phyloP scores from a whole-genome alignment of 2,329 filamentous ascomycete species.

The Ascochyta lentis region DNA sequence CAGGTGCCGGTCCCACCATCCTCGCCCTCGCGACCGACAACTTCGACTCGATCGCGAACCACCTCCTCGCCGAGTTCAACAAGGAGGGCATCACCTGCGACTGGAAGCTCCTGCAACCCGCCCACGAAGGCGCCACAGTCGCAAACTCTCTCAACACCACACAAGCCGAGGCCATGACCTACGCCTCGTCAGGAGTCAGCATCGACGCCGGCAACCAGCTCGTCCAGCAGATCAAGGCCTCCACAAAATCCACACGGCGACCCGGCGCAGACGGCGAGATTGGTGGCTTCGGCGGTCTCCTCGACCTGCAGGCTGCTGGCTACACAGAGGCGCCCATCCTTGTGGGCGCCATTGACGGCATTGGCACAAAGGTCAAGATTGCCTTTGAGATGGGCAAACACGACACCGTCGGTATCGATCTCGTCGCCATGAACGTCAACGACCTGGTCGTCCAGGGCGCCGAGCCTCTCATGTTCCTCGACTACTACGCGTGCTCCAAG shows the following conservation, averaged over 20 bases:
- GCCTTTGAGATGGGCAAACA: conserved; percentile 89
- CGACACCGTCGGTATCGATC: conserved; percentile 92
- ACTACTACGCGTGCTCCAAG: conserved; percentile 95
- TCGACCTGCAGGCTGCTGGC: conserved; percentile 77
- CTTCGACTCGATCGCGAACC: conserved; percentile 83
- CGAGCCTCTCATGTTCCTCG: conserved; percentile 93
- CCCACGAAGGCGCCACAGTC: conserved; percentile 68
- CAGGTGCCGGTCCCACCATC: conserved; percentile 93
- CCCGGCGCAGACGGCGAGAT: conserved; percentile 92
- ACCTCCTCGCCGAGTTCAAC: conserved; percentile 77
- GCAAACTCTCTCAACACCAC: conserved; percentile 21
- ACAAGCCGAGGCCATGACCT: conserved; percentile 68
- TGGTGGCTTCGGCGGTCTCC: conserved; percentile 90
- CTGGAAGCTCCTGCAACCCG: conserved; percentile 89
- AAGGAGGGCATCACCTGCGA: conserved; percentile 76
- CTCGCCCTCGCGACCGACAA: conserved; percentile 88
- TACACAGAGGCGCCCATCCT: conserved; percentile 78
- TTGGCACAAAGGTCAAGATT: conserved; percentile 96
- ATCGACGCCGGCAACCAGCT: conserved; percentile 94
- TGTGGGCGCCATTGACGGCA: conserved; percentile 94
- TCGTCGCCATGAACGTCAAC: conserved; percentile 99
- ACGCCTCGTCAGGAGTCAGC: conserved; percentile 90
- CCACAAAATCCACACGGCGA: conserved; percentile 82
- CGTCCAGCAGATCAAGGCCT: conserved; percentile 88
- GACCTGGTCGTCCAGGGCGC: conserved; percentile 96